phyloP scores from a whole-genome alignment of 805 yeast species.

The Lachancea fermentati region DNA sequence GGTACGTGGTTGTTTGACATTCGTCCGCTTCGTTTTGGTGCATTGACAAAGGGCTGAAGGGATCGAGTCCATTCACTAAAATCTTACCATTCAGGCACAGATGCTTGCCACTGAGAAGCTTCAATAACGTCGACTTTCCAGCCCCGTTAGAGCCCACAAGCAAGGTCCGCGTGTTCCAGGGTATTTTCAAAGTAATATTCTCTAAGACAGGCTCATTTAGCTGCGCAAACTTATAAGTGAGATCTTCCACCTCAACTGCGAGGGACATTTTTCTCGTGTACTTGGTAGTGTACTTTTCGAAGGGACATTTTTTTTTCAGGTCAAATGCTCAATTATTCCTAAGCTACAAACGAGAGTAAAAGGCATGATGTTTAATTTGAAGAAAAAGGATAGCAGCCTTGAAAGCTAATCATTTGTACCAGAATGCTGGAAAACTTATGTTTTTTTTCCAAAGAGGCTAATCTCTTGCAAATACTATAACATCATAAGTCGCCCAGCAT shows the following conservation, averaged over 20 bases:
- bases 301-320: not conserved
- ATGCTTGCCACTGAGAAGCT: slow-evolving; percentile 86
- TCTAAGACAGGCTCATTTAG: slow-evolving; percentile 59
- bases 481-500: no score
- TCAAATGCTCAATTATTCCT: no score
- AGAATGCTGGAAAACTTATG: no score
- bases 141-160: slow-evolving; percentile 96
- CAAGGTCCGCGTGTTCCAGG: slow-evolving; percentile 69
- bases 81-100: slow-evolving; percentile 70
- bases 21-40: slow-evolving; percentile 34
- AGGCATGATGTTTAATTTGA: no score
- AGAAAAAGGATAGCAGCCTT: no score
- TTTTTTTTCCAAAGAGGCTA: no score
- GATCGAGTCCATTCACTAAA: slow-evolving; percentile 76
- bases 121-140: slow-evolving; percentile 85
- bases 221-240: slow-evolving; percentile 64
- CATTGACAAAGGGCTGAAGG: slow-evolving; percentile 56
- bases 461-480: no score
- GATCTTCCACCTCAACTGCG: slow-evolving; percentile 57
- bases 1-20: slow-evolving; percentile 59
- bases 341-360: no score
- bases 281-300: not conserved
- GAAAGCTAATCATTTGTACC: no score
- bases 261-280: slow-evolving; percentile 7
- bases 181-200: slow-evolving; percentile 54